Base-by-base conservation (phyloP, 75 land plant genomes). In the Sequoiadendron giganteum region DNA sequence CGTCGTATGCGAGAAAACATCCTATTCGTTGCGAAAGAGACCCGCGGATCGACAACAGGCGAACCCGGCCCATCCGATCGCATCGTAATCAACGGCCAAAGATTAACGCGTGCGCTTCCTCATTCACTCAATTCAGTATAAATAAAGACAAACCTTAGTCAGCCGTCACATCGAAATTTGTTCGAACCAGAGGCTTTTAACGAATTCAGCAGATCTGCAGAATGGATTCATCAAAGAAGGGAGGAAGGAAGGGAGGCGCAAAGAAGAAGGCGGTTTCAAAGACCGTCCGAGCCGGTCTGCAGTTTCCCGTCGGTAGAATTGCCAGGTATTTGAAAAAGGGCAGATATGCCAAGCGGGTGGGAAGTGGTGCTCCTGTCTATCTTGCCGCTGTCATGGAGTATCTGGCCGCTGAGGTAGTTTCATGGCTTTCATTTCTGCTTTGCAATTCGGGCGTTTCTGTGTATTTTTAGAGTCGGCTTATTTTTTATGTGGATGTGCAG, bases 311-410 rank as follows among this genome's bases (percentile, higher is more conserved):
- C 58, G 77, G 89, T 82, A 28, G 92, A 89, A 87, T 92, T 36
- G 93, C 78, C 34, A 89, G 91, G 75, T 92, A 39, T 88, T 86
- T 92, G 14, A 92, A 92, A 65, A 92, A 88, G n/a, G 93, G 93
- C 45, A 91, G 91, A 30, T 92, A 92, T 47, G 86, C 91, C 3
- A 83, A 92, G 85, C 39, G 91, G 3, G 68, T 78, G 3, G 93
- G 91, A 34, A n/a, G 85, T 25, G 93, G 93, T 0, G 93, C 92
- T 0, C 89, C 92, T 4, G 76, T 91, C 10, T 91, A 91, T n/a
- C 45, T 90, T 9, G 92, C 92, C 0, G 87, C 85, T 0, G 58
- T 85, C 1, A 45, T 85, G 49, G 85, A 85, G 38, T 85, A 85
- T 49, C 65, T 85, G 1, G 85, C 58, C 1, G 87, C 87, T 18